Percentiles rank a stretch among this genome's conserved stretches.
These are phyloP conservation scores for Solanum dulcamara DNA, from an alignment of 257 asterid species.

Conservation along the genomic window DNA sequence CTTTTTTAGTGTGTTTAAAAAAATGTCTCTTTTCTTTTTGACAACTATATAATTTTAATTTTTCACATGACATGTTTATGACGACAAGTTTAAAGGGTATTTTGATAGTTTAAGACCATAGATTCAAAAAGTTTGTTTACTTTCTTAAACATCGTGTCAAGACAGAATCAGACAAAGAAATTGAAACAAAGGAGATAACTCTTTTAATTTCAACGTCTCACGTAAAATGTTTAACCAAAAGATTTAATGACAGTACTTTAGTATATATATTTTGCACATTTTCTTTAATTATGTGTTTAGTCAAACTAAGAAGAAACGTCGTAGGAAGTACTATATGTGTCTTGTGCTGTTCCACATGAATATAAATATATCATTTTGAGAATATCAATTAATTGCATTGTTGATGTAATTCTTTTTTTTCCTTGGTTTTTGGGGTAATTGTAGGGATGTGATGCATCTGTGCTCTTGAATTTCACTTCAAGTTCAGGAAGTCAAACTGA, in stretches of 20 bases:
- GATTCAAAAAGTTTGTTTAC: too few relatives aligned
- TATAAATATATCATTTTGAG: neutral
- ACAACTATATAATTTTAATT: too few relatives aligned
- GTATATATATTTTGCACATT: neutral
- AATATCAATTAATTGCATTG: neutral
- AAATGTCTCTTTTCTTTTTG: neutral
- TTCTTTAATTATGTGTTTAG: neutral
- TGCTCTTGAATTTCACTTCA: conserved; percentile 3
- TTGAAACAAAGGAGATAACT: neutral
- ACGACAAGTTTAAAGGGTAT: too few relatives aligned
- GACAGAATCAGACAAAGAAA: too few relatives aligned
- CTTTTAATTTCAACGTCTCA: neutral
- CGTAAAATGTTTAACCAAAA: neutral
- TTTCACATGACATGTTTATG: too few relatives aligned
- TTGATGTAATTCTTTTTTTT: neutral
- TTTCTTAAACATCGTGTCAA: too few relatives aligned
- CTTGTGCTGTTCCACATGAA: neutral
- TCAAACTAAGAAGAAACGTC: neutral
- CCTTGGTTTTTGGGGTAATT: neutral
- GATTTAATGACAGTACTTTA: neutral
- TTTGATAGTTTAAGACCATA: too few relatives aligned
- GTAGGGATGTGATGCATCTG: conserved; percentile 27
- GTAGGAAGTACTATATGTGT: neutral
- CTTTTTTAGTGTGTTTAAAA: neutral
- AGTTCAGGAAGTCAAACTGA: conserved; percentile 7